Conservation (phyloP, 306 rosid species). For the Citrullus colocynthis region DNA sequence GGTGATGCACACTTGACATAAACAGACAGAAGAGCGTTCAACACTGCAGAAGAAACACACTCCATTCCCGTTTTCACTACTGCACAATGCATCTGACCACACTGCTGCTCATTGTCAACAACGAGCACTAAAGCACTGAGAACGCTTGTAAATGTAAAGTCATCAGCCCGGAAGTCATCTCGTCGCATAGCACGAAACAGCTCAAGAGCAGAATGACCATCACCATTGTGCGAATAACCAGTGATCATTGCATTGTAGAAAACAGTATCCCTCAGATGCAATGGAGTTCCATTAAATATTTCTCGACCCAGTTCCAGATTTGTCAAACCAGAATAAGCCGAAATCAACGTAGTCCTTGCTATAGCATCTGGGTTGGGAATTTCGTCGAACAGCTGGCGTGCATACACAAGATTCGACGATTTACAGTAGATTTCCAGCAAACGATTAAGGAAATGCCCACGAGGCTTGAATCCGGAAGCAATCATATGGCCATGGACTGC, state of each 20-base stretch:
- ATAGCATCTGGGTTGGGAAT: slow-evolving; percentile 7
- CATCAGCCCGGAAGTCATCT: slow-evolving; percentile 7
- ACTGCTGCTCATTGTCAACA: slow-evolving; percentile 6
- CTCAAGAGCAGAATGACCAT: slow-evolving; percentile 12
- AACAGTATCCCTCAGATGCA: slow-evolving; percentile 12
- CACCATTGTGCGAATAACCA: slow-evolving; percentile 8
- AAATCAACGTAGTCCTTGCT: slow-evolving; percentile 4
- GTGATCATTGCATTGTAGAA: slow-evolving; percentile 15
- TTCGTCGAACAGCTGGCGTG: slow-evolving; percentile 15
- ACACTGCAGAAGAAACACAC: slow-evolving; percentile 3
- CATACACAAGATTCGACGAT: neutral
- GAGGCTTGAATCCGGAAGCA: slow-evolving; percentile 16
- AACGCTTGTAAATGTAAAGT: slow-evolving; percentile 10
- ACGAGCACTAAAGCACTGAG: slow-evolving; percentile 8
- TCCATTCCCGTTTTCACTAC: slow-evolving; percentile 14
- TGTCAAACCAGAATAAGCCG: slow-evolving; percentile 6
- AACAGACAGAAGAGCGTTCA: slow-evolving; percentile 10
- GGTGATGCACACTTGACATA: slow-evolving; percentile 14
- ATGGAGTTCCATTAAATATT: slow-evolving; percentile 9
- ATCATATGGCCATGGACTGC: neutral
- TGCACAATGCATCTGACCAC: slow-evolving; percentile 11
- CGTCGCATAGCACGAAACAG: slow-evolving; percentile 6
- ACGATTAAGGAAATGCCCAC: slow-evolving; percentile 43
- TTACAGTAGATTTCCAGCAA: slow-evolving; percentile 35
- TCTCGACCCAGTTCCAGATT: slow-evolving; percentile 7